phyloP scores from a whole-genome alignment of 768 basidiomycete species.

The Tylopilus sp. region DNA sequence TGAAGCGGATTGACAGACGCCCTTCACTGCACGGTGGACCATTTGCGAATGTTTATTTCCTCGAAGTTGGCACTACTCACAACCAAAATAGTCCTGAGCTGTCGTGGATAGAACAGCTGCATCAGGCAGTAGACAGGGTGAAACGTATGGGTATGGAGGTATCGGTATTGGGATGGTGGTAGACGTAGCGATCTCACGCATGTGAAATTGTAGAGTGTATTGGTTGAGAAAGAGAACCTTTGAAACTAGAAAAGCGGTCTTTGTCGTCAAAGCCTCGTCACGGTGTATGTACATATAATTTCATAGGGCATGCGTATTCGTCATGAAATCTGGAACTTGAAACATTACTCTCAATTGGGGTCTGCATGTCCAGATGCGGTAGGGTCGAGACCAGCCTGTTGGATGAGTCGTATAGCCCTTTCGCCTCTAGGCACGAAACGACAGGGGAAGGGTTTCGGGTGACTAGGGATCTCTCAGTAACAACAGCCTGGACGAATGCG shows the following conservation, averaged over 20 bases:
- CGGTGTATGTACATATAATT: background rate
- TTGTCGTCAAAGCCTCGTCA: background rate
- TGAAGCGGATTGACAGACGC: slow-evolving; percentile 61
- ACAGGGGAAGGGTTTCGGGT: slow-evolving; percentile 41
- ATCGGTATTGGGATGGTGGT: slow-evolving; percentile 51
- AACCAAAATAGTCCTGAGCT: background rate
- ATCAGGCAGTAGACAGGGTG: slow-evolving; percentile 34
- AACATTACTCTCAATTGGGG: background rate
- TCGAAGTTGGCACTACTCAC: slow-evolving; percentile 43
- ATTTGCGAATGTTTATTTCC: slow-evolving; percentile 61
- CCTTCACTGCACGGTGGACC: slow-evolving; percentile 45
- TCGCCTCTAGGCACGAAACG: slow-evolving; percentile 35
- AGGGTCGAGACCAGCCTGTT: background rate
- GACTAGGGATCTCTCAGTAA: slow-evolving; percentile 24
- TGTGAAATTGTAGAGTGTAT: background rate
- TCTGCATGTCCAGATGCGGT: background rate
- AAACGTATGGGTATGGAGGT: slow-evolving; percentile 34
- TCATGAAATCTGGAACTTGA: background rate
- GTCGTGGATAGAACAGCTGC: slow-evolving; percentile 35
- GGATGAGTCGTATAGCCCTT: slow-evolving; percentile 30
- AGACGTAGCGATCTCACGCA: background rate
- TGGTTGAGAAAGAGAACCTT: background rate
- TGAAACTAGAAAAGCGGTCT: too few relatives aligned
- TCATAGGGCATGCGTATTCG: background rate
- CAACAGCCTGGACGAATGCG: background rate